These are phyloP conservation scores for Sapria himalayana DNA, from an alignment of 345 rosid genomes.

Conservation along the genomic window DNA sequence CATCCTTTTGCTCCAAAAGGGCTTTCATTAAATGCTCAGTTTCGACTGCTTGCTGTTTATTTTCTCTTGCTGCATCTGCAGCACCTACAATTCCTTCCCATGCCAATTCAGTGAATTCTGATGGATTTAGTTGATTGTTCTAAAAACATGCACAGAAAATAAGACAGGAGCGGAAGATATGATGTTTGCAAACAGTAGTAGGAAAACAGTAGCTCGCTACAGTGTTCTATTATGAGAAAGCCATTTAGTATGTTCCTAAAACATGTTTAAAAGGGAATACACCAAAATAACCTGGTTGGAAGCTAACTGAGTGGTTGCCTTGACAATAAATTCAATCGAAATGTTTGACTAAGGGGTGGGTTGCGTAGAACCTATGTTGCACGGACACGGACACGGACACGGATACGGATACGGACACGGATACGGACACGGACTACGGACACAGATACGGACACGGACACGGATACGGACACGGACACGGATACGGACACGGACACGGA, in stretches of 20 bases:
- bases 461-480: too few species aligned
- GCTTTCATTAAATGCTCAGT: conserved; percentile 89
- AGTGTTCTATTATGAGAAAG: not conserved
- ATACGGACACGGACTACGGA: too few species aligned
- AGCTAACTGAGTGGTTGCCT: too few species aligned
- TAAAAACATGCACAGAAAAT: not conserved
- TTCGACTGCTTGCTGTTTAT: conserved; percentile 55
- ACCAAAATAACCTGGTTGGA: too few species aligned
- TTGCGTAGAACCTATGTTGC: too few species aligned
- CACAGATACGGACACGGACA: too few species aligned
- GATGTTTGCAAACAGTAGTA: not conserved
- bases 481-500: too few species aligned
- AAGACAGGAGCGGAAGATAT: not conserved
- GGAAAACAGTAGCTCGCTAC: not conserved
- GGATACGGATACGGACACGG: too few species aligned
- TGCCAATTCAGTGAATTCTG: conserved; percentile 73
- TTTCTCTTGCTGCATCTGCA: conserved; percentile 41
- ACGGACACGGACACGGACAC: too few species aligned
- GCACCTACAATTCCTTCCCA: conserved; percentile 67
- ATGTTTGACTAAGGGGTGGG: too few species aligned
- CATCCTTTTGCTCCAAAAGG: conserved; percentile 76
- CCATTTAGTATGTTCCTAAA: too few species aligned
- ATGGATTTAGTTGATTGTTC: conserved; percentile 23
- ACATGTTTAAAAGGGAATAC: not conserved
- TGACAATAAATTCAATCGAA: too few species aligned